phyloP scores from a whole-genome alignment of 768 basidiomycete species.

The Boletus rufocinnamomeus region DNA sequence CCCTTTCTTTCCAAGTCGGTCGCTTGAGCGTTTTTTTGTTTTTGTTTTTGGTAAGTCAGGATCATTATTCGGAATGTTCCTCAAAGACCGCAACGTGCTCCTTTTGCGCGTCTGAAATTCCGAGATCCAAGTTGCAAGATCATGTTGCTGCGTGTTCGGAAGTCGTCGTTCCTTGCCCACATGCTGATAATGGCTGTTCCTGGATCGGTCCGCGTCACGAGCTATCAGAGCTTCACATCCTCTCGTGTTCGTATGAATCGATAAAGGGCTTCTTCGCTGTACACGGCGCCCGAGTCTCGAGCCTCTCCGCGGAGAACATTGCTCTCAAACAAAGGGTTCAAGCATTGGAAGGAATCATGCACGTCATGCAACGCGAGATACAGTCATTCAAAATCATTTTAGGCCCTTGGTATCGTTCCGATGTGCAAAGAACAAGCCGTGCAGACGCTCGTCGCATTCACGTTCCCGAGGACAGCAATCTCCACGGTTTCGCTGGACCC shows the following conservation, averaged over 20 bases:
- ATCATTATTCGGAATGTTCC: conserved; percentile 43
- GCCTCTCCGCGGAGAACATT: conserved; percentile 64
- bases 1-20: conserved; percentile 2
- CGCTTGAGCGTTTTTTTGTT: conserved; percentile 7
- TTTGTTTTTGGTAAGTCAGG: conserved; percentile 27
- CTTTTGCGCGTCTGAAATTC: conserved; percentile 41
- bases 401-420: conserved; percentile 62
- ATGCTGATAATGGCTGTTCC: conserved; percentile 52
- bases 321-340: conserved; percentile 59
- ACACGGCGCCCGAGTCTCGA: conserved; percentile 40
- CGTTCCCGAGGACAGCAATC: conserved; percentile 11
- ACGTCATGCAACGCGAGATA: conserved; percentile 57
- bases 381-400: conserved; percentile 54
- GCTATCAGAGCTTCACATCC: conserved; percentile 40
- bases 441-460: conserved; percentile 14
- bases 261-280: conserved; percentile 60
- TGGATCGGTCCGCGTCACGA: conserved; percentile 50
- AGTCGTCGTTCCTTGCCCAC: conserved; percentile 43
- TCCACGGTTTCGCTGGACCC: conserved; percentile 19
- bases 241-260: conserved; percentile 56
- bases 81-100: conserved; percentile 40
- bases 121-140: conserved; percentile 34
- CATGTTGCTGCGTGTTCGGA: conserved; percentile 45
- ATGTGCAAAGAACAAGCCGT: conserved; percentile 29
- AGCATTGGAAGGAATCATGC: conserved; percentile 56